Percentiles rank a stretch among this genome's conserved stretches.
phyloP scores from a whole-genome alignment of 345 rosid genomes.

The Psidium guajava region DNA sequence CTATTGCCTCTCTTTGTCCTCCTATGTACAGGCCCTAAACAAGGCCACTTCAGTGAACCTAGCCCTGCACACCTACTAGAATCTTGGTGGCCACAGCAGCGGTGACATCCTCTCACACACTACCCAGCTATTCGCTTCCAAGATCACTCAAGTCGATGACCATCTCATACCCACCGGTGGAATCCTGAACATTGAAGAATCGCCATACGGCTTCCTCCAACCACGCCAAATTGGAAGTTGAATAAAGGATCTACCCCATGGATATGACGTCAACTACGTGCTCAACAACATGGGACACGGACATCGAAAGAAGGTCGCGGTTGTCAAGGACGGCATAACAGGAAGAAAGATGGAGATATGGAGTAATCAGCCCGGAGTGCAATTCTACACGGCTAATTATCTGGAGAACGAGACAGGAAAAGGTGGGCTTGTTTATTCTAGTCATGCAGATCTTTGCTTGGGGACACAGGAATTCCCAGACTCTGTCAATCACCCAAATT shows the following conservation, averaged over 20 bases:
- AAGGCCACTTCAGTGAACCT: constrained; percentile 66
- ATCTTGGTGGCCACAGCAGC: constrained; percentile 53
- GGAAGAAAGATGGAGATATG: constrained; percentile 72
- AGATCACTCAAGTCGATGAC: constrained; percentile 49
- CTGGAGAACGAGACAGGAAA: constrained; percentile 36
- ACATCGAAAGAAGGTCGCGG: constrained; percentile 38
- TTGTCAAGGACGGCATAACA: constrained; percentile 31
- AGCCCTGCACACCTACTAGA: constrained; percentile 73
- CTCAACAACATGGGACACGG: constrained; percentile 15
- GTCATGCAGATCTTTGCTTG: constrained; percentile 44
- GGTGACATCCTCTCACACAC: constrained; percentile 56
- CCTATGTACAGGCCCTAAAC: constrained; percentile 37
- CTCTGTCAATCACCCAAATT: constrained; percentile 56
- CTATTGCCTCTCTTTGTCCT: not conserved
- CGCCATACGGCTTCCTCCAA: constrained; percentile 51
- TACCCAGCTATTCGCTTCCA: constrained; percentile 29
- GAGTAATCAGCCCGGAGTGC: constrained; percentile 55
- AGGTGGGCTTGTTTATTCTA: constrained; percentile 28
- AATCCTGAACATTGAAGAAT: constrained; percentile 24
- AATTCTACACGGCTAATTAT: constrained; percentile 54
- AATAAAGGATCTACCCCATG: constrained; percentile 34
- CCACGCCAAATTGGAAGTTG: constrained; percentile 28
- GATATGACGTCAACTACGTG: constrained; percentile 70
- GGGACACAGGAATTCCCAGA: constrained; percentile 85
- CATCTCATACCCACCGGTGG: constrained; percentile 71